phyloP scores from a whole-genome alignment of 2,329 filamentous ascomycete species.

The Curvularia lunata region DNA sequence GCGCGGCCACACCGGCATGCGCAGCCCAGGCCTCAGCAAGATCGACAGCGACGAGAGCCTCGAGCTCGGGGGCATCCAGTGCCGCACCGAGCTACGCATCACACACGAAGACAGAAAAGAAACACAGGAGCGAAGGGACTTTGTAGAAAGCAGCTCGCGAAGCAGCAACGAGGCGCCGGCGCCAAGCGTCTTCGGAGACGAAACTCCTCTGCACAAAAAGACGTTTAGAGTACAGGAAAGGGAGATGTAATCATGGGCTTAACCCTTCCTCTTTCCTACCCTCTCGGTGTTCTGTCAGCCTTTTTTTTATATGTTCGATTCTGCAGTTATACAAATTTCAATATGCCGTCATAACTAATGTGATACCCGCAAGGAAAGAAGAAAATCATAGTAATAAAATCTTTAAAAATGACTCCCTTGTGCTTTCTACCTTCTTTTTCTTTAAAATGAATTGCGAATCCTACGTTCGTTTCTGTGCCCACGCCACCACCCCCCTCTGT shows the following conservation, averaged over 20 bases:
- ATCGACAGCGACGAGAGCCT: constrained; percentile 33
- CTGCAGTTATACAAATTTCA: neutral
- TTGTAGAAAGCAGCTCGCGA: constrained; percentile 20
- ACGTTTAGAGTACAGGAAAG: constrained; percentile 6
- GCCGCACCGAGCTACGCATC: constrained; percentile 26
- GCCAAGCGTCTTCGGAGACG: constrained; percentile 37
- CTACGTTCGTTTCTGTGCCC: no score
- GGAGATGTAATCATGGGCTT: neutral
- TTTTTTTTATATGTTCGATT: neutral
- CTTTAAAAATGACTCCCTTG: no score
- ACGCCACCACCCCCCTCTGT: no score
- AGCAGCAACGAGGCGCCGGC: constrained; percentile 28
- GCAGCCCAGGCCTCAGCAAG: constrained; percentile 21
- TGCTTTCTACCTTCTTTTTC: no score
- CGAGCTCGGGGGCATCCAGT: constrained; percentile 30
- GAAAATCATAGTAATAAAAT: no score
- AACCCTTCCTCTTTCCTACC: neutral
- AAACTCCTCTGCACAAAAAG: constrained; percentile 33
- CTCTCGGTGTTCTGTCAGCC: neutral
- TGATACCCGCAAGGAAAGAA: no score
- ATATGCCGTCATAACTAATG: neutral
- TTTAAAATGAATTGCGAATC: no score
- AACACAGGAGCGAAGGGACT: constrained; percentile 5
- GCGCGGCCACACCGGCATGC: neutral
- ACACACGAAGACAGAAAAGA: constrained; percentile 13